phyloP scores from a whole-genome alignment of 495 filamentous ascomycete species.

The Penicillium psychrofluorescens region DNA sequence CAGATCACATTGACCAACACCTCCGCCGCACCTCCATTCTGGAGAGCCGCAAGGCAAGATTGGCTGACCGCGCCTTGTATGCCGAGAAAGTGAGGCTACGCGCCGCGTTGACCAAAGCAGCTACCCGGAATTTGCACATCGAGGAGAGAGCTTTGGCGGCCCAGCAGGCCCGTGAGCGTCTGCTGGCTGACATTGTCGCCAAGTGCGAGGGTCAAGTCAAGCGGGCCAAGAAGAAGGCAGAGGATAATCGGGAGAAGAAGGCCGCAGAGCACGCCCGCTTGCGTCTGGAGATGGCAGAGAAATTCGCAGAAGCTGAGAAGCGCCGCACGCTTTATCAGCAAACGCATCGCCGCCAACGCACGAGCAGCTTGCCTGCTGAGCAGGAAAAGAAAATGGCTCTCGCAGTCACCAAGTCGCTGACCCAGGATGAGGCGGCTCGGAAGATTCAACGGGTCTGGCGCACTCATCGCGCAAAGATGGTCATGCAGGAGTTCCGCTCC shows the following conservation, averaged over 20 bases:
- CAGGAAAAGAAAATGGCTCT: conserved; percentile 47
- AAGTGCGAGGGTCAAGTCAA: conserved; percentile 93
- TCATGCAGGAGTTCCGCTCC: conserved; percentile 57
- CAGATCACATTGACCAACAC: conserved; percentile 81
- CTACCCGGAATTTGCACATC: conserved; percentile 53
- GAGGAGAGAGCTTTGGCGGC: conserved; percentile 88
- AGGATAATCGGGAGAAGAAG: conserved; percentile 84
- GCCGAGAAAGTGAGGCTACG: conserved; percentile 93
- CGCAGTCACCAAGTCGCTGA: conserved; percentile 38
- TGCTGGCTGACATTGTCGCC: conserved; percentile 87
- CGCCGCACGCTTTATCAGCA: conserved; percentile 52
- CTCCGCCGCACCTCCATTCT: conserved; percentile 86
- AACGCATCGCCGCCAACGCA: conserved; percentile 54
- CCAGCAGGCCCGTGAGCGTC: conserved; percentile 81
- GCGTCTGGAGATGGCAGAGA: conserved; percentile 75
- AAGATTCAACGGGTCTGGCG: conserved; percentile 78
- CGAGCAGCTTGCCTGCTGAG: conserved; percentile 51
- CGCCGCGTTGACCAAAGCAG: conserved; percentile 77
- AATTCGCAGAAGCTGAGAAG: conserved; percentile 79
- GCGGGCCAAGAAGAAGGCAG: conserved; percentile 85
- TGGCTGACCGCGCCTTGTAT: conserved; percentile 89
- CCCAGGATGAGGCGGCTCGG: conserved; percentile 58
- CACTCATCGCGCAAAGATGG: conserved; percentile 47
- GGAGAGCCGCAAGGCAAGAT: conserved; percentile 83
- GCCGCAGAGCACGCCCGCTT: conserved; percentile 76